Evolutionary conservation across 1,284 basidiomycete species (phyloP), one percentile per base, ranked within the genome.

Genomic region (Omphalotus olearius): DNA sequence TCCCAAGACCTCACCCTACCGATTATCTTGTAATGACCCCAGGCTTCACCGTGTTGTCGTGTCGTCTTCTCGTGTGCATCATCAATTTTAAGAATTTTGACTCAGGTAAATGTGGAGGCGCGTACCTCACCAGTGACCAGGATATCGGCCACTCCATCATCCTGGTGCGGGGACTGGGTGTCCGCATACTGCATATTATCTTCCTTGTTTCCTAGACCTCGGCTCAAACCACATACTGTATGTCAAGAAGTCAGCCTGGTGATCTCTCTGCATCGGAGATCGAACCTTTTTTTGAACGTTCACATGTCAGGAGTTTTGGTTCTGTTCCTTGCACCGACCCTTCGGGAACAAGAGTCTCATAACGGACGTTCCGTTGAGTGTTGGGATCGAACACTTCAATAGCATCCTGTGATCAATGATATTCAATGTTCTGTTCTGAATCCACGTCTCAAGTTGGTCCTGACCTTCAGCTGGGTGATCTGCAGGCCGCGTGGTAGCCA

Each of bases 1-100:
- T 79, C 77, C 75, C 75, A 78, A 36, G 64, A 64, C 25, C 76
- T 65, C 47, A 79, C 66, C 60, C 77, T 62, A 13, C 78, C 78
- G 49, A 74, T 60, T 45, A 74, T 66, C 18, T 61, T 67, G 56
- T 65, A 71, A 51, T 72, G 66, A 4, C 76, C 76, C 78, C 78
- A 79, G 14, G 74, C 75, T 26, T 68, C 69, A 3, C 71, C 72
- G 35, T 75, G 69, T 43, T 59, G 63, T 56, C 66, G 63, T 40
- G 65, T 66, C 23, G 73, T 75, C 73, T 75, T 50, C 38, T 55
- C 37, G 42, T 16, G 17, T 9, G 7, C 30, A 33, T 10, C 30
- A 33, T 33, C 30, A 13, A 9, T 4, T 33, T 33, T 33, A 10
- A 33, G 30, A 33, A 33, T 33, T 33, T 33, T 33, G 30, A 7